Base-by-base conservation (phyloP, 805 yeast species). In the Pachysolen tannophilus region DNA sequence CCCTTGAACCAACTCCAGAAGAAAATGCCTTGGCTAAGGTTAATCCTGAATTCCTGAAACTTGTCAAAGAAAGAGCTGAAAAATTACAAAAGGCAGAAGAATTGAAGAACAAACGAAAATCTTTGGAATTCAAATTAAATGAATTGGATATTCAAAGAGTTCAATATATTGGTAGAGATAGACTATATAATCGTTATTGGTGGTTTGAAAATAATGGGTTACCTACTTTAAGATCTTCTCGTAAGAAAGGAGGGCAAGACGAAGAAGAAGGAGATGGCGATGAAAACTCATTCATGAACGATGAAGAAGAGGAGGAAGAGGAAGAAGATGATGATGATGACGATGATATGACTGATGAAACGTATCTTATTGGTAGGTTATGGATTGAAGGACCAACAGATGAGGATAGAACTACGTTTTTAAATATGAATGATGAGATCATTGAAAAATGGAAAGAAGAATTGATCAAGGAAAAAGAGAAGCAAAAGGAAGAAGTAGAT, bases 161-260 rank as follows among this genome's bases (percentile, higher is more conserved):
- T 32, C 72, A 72, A 36, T 65, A 75, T 20, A 60, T 92, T 19
- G 98, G 98, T 2, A 69, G 77, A 39, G 98, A 92, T 55, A 63
- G 95, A 33, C 72, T 74, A 39, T 87, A 66, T 54, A 92, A 92
- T 60, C 66, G 88, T 44, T 92, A 90, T 54, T 92, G 95, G 94
- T 92, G 95, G 95, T 77, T 87, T 51, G 97, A 90, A 49, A 67
- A 69, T 43, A 81, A 82, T 49, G 98, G 97, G 1, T 63, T 86
- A 32, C 85, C 87, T 4, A 63, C 57, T 27, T 46, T 58, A 14
- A 38, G 43, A 10, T 43, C 44, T 14, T 25, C 23, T 15, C 33
- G 30, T 14, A 32, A 20, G 20, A 50, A 47, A 15, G 41, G 32
- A 38, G 49, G 49, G 45, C 48, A 45, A 26, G 50, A 46, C 5